Base-by-base conservation (phyloP, 1,284 basidiomycete genomes). In the Pyrrhoderma lamaoense region DNA sequence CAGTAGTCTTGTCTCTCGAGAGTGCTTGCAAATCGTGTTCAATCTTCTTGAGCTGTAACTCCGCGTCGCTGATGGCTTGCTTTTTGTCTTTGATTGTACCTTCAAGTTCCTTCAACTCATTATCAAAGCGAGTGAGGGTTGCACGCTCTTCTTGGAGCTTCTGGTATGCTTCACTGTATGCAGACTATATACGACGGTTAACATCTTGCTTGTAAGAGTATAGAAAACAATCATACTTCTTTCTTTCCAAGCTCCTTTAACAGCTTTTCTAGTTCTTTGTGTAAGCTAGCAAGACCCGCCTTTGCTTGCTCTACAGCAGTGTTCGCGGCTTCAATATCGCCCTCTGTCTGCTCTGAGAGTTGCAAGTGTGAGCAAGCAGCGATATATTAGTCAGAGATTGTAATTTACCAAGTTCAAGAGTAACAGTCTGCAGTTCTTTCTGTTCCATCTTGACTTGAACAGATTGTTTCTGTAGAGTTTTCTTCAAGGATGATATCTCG, bases 371-470 rank as follows among this genome's bases (percentile, higher is more conserved):
- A 40, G n/a, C n/a, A 16, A 40, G 21, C 21, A 7, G 5, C 14
- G 16, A 40, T 37, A 8, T 40, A 7, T 18, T 40, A 5, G 38
- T 16, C 4, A 19, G 40, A 27, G 27, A 47, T 13, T 27, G 47
- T 34, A 21, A 25, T 3, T 3, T 57, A 93, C 92, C 87, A 22
- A 92, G 72, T 65, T 98, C 94, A 13, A 98, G 79, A 45, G 77
- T 79, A 1, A 86, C 85, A 0, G 92, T 92, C 62, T 97, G 91
- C 22, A 89, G 76, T 55, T 93, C 90, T 68, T 89, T 94, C 62
- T 96, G 92, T 56, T 85, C 78, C 16, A 79, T 79, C 72, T 97
- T 98, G 58, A 98, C 81, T 22, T 75, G 71, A 1, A 85, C 80
- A 1, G 83, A 76, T 64, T 93, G 84, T 68, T 92, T 90, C 62